Evolutionary conservation across 192 early-diverging fungal genomes (phyloP).

Genomic region (Podila verticillata): DNA sequence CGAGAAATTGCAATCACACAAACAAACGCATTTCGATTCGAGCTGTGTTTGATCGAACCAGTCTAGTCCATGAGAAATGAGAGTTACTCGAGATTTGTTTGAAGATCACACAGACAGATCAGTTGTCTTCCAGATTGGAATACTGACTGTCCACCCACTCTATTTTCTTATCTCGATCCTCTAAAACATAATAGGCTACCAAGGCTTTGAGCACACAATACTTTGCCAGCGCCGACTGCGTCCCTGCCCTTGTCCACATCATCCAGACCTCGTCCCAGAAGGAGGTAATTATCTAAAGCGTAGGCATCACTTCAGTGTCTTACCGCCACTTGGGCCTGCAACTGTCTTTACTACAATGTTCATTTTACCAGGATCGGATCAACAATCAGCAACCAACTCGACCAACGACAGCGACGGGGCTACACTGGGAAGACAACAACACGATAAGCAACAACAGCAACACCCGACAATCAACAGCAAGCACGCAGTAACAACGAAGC

Average conservation of each 20-base stretch:
- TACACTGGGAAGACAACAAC: too few species aligned
- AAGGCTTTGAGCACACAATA: constrained; percentile 77
- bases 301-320: not conserved
- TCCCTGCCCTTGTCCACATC: constrained; percentile 86
- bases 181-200: constrained; percentile 62
- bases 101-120: not conserved
- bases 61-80: too few species aligned
- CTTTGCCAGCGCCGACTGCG: constrained; percentile 73
- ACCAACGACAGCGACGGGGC: too few species aligned
- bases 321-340: not conserved
- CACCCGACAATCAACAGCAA: too few species aligned
- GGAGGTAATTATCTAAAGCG: constrained; percentile 45
- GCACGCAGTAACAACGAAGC: too few species aligned
- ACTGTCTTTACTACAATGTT: too few species aligned
- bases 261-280: constrained; percentile 68
- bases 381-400: too few species aligned
- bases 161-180: not conserved
- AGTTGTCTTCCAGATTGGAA: not conserved
- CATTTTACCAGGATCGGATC: too few species aligned
- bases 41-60: too few species aligned
- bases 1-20: too few species aligned
- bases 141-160: not conserved
- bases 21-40: too few species aligned
- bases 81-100: not conserved
- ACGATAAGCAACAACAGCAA: too few species aligned